These are phyloP conservation scores for Pluteus cervinus DNA, from an alignment of 768 basidiomycete species.

Conservation along the genomic window DNA sequence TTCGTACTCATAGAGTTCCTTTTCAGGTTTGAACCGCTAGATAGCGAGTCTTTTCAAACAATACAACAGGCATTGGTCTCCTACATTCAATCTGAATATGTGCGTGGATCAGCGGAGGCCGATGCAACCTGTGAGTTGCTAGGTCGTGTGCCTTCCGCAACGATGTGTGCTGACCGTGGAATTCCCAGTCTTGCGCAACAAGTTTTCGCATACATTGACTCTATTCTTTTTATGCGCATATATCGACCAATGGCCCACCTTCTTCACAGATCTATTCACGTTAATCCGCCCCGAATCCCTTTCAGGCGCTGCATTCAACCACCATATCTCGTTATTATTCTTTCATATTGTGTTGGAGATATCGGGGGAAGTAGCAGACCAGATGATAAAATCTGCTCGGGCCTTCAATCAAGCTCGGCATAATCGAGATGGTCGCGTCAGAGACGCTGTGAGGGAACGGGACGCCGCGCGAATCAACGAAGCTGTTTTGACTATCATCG, in stretches of 20 bases:
- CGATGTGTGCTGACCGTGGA: too few species aligned
- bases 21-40: conserved; percentile 56
- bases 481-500: conserved; percentile 78
- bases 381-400: conserved; percentile 85
- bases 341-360: conserved; percentile 93
- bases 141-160: conserved; percentile 4
- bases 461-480: conserved; percentile 86
- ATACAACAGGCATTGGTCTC: conserved; percentile 72
- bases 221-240: conserved; percentile 88
- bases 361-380: conserved; percentile 95
- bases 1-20: conserved; percentile 1
- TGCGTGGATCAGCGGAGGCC: conserved; percentile 78
- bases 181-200: conserved; percentile 80
- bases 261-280: conserved; percentile 74
- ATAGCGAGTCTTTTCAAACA: conserved; percentile 62
- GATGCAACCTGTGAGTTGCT: conserved; percentile 68
- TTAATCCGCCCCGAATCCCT: conserved; percentile 63
- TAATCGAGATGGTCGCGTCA: conserved; percentile 73
- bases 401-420: conserved; percentile 65
- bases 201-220: conserved; percentile 87
- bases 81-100: conserved; percentile 87
- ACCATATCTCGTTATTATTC: conserved; percentile 81
- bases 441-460: conserved; percentile 85
- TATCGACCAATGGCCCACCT: conserved; percentile 77
- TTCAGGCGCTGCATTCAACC: conserved; percentile 61